A percentile compares a stretch with the other conserved stretches of the same genome.
These are phyloP conservation scores for Erodium chrysanthum DNA, from an alignment of 441 rosid species.

Conservation along the genomic window DNA sequence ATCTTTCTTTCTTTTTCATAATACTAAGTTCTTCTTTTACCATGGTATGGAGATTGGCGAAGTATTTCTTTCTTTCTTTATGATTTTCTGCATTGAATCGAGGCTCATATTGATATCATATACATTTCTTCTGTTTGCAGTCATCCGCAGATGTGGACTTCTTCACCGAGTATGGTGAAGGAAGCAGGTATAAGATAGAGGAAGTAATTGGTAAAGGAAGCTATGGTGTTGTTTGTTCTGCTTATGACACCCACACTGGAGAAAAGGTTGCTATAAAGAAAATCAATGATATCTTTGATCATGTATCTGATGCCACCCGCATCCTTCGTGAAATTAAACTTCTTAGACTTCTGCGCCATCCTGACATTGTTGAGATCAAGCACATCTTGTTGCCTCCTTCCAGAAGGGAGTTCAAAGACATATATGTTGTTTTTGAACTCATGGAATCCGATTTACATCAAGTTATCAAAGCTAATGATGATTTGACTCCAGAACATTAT, in stretches of 20 bases:
- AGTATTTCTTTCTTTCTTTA: too few relatives aligned
- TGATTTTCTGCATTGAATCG: background rate
- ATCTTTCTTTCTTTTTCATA: background rate
- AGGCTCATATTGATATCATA: background rate
- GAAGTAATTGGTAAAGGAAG: conserved; percentile 96
- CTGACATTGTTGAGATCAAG: conserved; percentile 80
- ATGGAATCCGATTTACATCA: conserved; percentile 99
- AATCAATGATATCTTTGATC: conserved; percentile 91
- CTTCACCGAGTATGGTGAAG: conserved; percentile 97
- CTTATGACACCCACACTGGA: conserved; percentile 70
- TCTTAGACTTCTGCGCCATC: conserved; percentile 79
- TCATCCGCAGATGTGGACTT: conserved; percentile 34
- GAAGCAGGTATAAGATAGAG: conserved; percentile 68
- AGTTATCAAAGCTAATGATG: conserved; percentile 87
- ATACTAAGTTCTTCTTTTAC: background rate
- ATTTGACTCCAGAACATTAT: conserved; percentile 89
- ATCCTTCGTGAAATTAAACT: conserved; percentile 88
- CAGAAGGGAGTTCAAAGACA: conserved; percentile 75
- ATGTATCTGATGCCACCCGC: conserved; percentile 93
- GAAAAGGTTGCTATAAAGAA: conserved; percentile 90
- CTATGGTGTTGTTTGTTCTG: conserved; percentile 93
- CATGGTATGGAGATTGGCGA: background rate
- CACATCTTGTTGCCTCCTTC: conserved; percentile 98
- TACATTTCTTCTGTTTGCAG: background rate
- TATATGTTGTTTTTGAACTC: conserved; percentile 84